These are phyloP conservation scores for Podaxis pistillaris DNA, from an alignment of 768 basidiomycete species.

Conservation along the genomic window DNA sequence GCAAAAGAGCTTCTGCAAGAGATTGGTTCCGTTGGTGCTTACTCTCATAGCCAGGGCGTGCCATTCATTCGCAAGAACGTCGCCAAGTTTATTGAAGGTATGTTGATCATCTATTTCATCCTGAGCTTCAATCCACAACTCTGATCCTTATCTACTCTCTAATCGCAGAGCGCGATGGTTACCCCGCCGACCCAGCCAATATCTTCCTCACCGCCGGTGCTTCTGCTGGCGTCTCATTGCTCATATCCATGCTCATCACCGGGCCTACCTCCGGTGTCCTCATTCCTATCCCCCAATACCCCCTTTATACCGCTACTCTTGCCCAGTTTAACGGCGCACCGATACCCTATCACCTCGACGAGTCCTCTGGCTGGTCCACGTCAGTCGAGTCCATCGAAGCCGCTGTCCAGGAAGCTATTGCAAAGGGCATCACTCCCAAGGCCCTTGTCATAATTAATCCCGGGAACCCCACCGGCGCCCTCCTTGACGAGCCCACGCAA, in stretches of 20 bases:
- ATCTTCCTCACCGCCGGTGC: slow-evolving; percentile 97
- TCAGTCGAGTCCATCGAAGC: slow-evolving; percentile 63
- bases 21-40: slow-evolving; percentile 93
- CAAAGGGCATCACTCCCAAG: slow-evolving; percentile 63
- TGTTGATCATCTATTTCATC: slow-evolving; percentile 19
- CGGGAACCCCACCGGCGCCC: slow-evolving; percentile 93
- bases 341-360: slow-evolving; percentile 88
- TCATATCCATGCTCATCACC: slow-evolving; percentile 78
- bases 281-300: slow-evolving; percentile 98
- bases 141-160: neutral
- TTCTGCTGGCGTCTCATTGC: slow-evolving; percentile 87
- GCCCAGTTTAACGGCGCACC: slow-evolving; percentile 80
- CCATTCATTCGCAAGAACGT: slow-evolving; percentile 85
- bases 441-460: slow-evolving; percentile 98
- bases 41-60: slow-evolving; percentile 93
- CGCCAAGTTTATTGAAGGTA: slow-evolving; percentile 86
- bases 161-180: slow-evolving; percentile 80
- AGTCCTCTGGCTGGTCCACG: slow-evolving; percentile 80
- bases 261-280: slow-evolving; percentile 71
- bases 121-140: slow-evolving; percentile 7
- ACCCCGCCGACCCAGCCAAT: slow-evolving; percentile 73
- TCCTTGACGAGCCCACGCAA: slow-evolving; percentile 74
- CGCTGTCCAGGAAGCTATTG: slow-evolving; percentile 63
- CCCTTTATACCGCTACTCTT: slow-evolving; percentile 93
- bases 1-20: slow-evolving; percentile 78